phyloP scores from a whole-genome alignment of 306 rosid genomes.

The Datisca glomerata region DNA sequence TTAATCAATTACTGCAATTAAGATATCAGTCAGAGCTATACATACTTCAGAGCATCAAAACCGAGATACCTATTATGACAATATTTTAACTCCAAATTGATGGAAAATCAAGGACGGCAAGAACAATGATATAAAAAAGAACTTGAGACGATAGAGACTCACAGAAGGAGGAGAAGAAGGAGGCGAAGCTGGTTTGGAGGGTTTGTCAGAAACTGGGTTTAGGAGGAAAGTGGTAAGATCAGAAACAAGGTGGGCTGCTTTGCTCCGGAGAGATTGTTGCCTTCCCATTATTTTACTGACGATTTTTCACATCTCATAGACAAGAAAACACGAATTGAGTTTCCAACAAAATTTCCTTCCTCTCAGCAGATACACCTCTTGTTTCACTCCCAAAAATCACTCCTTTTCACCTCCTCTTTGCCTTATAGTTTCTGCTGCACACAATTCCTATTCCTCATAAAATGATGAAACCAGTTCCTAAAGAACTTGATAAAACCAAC shows the following conservation, averaged over 20 bases:
- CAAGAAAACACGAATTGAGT: no score
- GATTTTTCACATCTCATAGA: neutral
- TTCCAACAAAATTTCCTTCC: no score
- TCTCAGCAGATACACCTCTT: no score
- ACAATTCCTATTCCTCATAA: no score
- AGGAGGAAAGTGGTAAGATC: constrained; percentile 81
- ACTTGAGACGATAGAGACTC: constrained; percentile 18
- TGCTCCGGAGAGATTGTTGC: constrained; percentile 61
- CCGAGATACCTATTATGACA: neutral
- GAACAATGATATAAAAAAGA: neutral
- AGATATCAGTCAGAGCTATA: neutral
- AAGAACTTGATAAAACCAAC: no score
- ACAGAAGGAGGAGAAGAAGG: constrained; percentile 33
- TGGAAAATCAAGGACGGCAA: neutral
- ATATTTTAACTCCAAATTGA: no score
- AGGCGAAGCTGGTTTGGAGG: constrained; percentile 25
- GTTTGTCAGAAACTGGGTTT: constrained; percentile 76
- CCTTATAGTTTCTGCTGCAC: no score
- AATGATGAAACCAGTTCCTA: no score
- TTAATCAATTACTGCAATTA: neutral
- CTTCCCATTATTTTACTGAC: constrained; percentile 44
- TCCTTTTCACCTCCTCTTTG: no score
- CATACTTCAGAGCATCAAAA: neutral
- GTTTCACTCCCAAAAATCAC: no score
- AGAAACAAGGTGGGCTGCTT: constrained; percentile 64